Percentiles rank a stretch among this genome's conserved stretches.
phyloP scores from a whole-genome alignment of 352 stramenopile species.

The Pseudoperonospora humuli region DNA sequence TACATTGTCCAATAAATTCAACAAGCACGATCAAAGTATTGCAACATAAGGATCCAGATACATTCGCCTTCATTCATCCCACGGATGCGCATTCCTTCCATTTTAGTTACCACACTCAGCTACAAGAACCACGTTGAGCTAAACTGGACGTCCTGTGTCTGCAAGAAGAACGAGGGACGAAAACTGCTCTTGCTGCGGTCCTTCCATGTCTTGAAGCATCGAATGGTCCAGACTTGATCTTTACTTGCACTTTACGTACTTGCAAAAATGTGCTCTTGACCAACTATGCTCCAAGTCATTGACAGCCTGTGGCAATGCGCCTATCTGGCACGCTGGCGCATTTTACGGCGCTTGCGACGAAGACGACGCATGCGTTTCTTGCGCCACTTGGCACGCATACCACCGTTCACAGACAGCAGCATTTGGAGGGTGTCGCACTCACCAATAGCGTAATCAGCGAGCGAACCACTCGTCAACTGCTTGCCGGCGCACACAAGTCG shows the following conservation, averaged over 20 bases:
- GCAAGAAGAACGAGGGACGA: slow-evolving; percentile 1
- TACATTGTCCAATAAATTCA: too few species aligned
- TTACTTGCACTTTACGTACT: neutral
- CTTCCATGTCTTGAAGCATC: slow-evolving; percentile 1
- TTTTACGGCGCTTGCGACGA: slow-evolving; percentile 97
- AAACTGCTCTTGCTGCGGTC: slow-evolving; percentile 13
- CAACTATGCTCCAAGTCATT: slow-evolving; percentile 1
- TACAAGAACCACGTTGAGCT: neutral
- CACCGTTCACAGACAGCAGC: slow-evolving; percentile 86
- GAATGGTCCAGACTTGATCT: neutral
- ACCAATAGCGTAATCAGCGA: slow-evolving; percentile 88
- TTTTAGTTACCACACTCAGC: slow-evolving; percentile 14
- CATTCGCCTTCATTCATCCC: too few species aligned
- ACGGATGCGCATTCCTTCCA: slow-evolving; percentile 14
- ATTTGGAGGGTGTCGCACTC: slow-evolving; percentile 91
- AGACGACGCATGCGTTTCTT: slow-evolving; percentile 99
- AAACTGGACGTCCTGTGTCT: slow-evolving; percentile 1
- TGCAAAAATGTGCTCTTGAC: neutral
- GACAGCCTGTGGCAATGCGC: slow-evolving; percentile 17
- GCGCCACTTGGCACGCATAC: slow-evolving; percentile 96
- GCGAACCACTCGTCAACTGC: slow-evolving; percentile 69
- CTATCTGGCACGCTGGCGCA: slow-evolving; percentile 98
- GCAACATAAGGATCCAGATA: neutral
- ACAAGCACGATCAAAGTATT: too few species aligned
- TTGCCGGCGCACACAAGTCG: slow-evolving; percentile 85